phyloP scores from a whole-genome alignment of 192 early-diverging fungal genomes.

The Umbelopsis sp. region DNA sequence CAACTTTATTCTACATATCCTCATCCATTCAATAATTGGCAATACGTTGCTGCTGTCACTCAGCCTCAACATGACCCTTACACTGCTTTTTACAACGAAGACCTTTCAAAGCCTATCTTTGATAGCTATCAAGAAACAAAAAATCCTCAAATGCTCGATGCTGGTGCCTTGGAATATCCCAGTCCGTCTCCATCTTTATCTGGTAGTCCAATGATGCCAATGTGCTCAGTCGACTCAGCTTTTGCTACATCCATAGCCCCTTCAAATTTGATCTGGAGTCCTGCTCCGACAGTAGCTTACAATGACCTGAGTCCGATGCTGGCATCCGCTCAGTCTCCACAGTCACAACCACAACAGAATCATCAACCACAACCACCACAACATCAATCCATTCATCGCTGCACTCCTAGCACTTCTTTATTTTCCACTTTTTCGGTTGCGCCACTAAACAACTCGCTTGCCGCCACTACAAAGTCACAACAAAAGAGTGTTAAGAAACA shows the following conservation, averaged over 20 bases:
- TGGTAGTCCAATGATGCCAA: constrained; percentile 3
- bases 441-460: not conserved
- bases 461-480: not conserved
- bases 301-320: constrained; percentile 7
- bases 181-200: constrained; percentile 4
- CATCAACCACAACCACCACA: not conserved
- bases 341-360: not conserved
- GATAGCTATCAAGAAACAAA: not conserved
- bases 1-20: not conserved
- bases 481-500: not conserved
- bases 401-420: not conserved
- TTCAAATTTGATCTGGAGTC: not conserved
- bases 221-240: not conserved
- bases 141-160: not conserved
- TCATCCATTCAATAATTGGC: not conserved
- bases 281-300: not conserved
- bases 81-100: not conserved
- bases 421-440: not conserved
- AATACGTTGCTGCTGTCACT: not conserved
- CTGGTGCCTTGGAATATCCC: not conserved
- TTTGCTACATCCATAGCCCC: constrained; percentile 2
- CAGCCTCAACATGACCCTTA: not conserved
- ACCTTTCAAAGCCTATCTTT: constrained; percentile 9
- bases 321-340: not conserved
- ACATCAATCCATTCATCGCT: not conserved